Base-by-base conservation (phyloP, 2,329 filamentous ascomycete species). In the Knufia fluminis region DNA sequence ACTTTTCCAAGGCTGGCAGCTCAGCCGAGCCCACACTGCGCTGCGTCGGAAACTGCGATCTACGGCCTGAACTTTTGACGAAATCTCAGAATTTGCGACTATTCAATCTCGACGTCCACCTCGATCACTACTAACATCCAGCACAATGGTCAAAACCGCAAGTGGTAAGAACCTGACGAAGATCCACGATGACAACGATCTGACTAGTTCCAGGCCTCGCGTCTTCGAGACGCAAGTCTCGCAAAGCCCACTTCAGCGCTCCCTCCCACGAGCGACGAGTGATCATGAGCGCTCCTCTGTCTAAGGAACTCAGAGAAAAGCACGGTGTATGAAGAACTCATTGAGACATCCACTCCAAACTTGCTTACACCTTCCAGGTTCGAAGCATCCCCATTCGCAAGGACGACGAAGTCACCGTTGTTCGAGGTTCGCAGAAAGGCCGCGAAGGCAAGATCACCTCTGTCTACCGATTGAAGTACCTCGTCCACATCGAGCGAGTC, bases 401-500 rank as follows among this genome's bases (percentile, higher is more conserved):
- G 78, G 91, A 95, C 70, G 86, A 95, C 75, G 88, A 94, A 77
- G 89, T 97, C 70, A 79, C 78, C 69, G 85, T 98, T 66, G 84
- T 91, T 70, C 90, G 92, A 64, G 92, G 92, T 67, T 77, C 78
- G 75, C 86, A 94, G 82, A 97, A 97, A 82, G 92, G 91, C 70
- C 88, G 89, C 68, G 91, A 97, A 79, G 92, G 92, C 79, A 97
- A 97, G 80, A 80, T 98, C 76, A 90, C 84, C 66, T 88, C 86
- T 66, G 91, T 97, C 72, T 98, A 95, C 85, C 88, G 89, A 73
- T 85, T 95, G 68, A 97, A 97, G 77, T 98, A 92, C 76, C 80
- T 89, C 69, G 84, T 98, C 70, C 91, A 97, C 83, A 74, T 98
- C 72, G 91, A 96, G 82, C 88, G 91, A 67, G 84, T 98, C 71